A percentile compares a stretch with the other conserved stretches of the same genome.
Conservation (phyloP, 495 filamentous ascomycete species). For the Neurospora sp. region DNA sequence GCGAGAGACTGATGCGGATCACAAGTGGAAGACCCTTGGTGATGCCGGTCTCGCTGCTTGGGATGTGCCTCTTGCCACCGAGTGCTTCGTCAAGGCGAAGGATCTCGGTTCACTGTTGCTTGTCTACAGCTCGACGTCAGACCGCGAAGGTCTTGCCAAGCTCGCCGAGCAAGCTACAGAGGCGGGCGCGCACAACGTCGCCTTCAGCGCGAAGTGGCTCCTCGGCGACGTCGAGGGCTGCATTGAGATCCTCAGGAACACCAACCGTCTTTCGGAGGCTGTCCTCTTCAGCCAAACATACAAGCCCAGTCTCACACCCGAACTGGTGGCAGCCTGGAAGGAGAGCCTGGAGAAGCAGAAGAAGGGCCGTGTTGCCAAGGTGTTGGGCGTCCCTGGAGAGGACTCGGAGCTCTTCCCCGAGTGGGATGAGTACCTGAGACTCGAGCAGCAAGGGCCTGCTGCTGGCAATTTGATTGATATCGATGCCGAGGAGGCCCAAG, state of each 20-base stretch:
- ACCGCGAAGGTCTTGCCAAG: constrained; percentile 59
- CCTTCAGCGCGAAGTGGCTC: constrained; percentile 85
- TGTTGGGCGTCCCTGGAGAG: constrained; percentile 73
- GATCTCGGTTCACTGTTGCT: constrained; percentile 85
- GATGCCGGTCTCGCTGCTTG: constrained; percentile 80
- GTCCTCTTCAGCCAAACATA: constrained; percentile 91
- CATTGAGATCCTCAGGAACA: constrained; percentile 67
- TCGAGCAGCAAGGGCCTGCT: constrained; percentile 59
- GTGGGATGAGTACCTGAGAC: constrained; percentile 78
- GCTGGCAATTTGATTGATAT: constrained; percentile 38
- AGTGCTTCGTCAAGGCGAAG: constrained; percentile 84
- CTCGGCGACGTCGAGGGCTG: constrained; percentile 74
- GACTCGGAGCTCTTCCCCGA: constrained; percentile 92
- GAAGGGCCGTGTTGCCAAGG: constrained; percentile 72
- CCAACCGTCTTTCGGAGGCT: constrained; percentile 70
- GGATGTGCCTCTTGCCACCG: constrained; percentile 79
- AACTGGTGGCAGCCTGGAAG: constrained; percentile 72
- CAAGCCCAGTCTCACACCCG: constrained; percentile 65
- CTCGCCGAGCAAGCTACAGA: constrained; percentile 65
- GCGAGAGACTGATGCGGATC: constrained; percentile 71
- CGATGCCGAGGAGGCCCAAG: constrained; percentile 14
- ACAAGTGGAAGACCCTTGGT: constrained; percentile 95
- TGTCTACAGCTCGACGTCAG: constrained; percentile 70
- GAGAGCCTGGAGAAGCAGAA: constrained; percentile 64
- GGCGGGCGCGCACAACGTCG: constrained; percentile 77